A percentile compares a stretch with the other conserved stretches of the same genome.
Conservation (phyloP, 768 basidiomycete genomes). For the Tulasnella sp. region DNA sequence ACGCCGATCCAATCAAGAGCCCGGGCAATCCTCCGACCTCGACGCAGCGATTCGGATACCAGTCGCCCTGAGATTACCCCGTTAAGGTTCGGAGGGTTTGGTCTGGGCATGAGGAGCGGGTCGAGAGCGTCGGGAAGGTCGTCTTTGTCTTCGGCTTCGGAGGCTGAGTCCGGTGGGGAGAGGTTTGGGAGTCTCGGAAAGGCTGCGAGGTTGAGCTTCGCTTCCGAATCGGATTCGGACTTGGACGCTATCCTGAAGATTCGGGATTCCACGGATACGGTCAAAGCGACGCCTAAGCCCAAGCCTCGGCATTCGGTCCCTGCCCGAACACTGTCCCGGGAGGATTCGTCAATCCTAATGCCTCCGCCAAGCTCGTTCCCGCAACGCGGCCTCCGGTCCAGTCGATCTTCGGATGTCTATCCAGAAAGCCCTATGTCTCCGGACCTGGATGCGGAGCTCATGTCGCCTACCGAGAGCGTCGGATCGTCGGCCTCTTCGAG, state of each 20-base stretch:
- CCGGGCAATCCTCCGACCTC: not conserved
- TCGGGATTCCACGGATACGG: not conserved
- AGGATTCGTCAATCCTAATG: not conserved
- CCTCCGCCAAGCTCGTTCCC: not conserved
- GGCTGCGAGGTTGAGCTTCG: not conserved
- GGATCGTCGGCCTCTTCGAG: not conserved
- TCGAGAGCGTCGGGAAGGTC: not conserved
- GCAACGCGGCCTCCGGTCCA: not conserved
- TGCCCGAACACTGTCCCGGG: not conserved
- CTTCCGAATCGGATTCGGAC: not conserved
- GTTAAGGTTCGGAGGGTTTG: not conserved
- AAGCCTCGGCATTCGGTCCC: not conserved
- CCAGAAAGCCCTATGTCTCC: slow-evolving; percentile 10
- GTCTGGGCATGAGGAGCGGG: not conserved
- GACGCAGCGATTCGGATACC: not conserved
- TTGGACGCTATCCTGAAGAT: not conserved
- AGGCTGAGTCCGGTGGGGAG: not conserved
- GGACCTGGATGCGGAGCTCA: not conserved
- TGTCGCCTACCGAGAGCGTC: not conserved
- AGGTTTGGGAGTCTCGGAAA: not conserved
- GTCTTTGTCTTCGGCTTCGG: not conserved
- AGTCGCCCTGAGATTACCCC: not conserved
- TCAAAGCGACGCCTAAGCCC: not conserved
- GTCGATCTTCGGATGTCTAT: not conserved
- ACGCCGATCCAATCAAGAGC: not conserved